Base-by-base conservation (phyloP, 805 yeast genomes). In the Suhomyces sp. region DNA sequence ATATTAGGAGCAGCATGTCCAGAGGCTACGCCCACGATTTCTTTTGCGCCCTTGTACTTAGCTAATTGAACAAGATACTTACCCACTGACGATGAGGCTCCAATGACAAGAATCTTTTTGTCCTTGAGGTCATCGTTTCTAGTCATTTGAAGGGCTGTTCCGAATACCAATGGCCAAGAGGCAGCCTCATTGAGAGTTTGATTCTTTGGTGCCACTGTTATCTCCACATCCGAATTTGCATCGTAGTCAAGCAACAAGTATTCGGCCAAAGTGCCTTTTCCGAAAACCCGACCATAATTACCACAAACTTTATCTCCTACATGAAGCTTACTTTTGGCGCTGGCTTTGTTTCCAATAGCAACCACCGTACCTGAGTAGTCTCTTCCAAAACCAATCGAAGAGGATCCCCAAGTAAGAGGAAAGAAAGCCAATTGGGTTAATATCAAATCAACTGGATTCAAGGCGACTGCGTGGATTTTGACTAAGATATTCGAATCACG, bases 21-120 rank as follows among this genome's bases (percentile, higher is more conserved):
- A 2, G 86, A 82, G 61, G 85, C 80, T 2, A 83, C 75, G 22
- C 81, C 83, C 4, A 81, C 84, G 20, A 89, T 79, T 10, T 76
- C 75, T 22, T 69, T 68, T 7, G 82, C 81, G 2, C 74, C 67
- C 44, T 59, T 56, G 39, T 76, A 64, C 63, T 80, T 84, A 8
- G 85, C 81, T 40, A 87, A 64, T 64, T 84, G 88, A 33, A 82
- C 70, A 3, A 78, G 73, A 53, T 73, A 76, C 25, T 76, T 63
- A 20, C 92, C 91, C 13, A 86, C 91, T 12, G 85, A 69, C 1
- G 96, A 83, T 7, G 87, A 84, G 22, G 87, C 93, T 37, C 96
- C 96, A 45, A 87, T 70, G 19, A 89, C 76, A 46, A 87, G 72
- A 3, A 86, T 80, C 52, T 75, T 78, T 8, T 72, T 71, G 9